Conservation (phyloP, 805 yeast genomes). For the Suhomyces xylopsoci region DNA sequence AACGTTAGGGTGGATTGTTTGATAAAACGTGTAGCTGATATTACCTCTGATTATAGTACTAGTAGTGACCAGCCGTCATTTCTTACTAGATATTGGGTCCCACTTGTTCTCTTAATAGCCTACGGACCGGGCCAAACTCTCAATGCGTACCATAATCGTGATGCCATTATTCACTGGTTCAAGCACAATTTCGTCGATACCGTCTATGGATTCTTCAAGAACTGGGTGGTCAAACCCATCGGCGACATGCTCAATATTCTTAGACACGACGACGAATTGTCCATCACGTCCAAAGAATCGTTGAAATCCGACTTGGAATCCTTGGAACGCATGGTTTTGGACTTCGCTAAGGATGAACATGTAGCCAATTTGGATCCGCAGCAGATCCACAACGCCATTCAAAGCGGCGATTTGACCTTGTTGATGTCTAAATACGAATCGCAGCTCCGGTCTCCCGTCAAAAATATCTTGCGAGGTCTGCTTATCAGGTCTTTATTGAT, state of each 20-base stretch:
- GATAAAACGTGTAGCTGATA: not conserved
- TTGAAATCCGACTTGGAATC: conserved; percentile 75
- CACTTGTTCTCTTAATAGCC: conserved; percentile 40
- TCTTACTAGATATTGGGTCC: conserved; percentile 60
- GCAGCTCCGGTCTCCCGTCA: conserved; percentile 68
- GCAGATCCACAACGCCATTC: conserved; percentile 48
- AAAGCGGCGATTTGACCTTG: conserved; percentile 73
- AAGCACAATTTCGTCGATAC: conserved; percentile 62
- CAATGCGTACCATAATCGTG: conserved; percentile 49
- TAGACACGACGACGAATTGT: conserved; percentile 79
- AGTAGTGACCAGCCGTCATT: conserved; percentile 33
- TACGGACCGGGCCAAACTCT: conserved; percentile 54
- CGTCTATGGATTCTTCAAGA: conserved; percentile 59
- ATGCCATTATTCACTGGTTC: conserved; percentile 54
- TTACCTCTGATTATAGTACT: not conserved
- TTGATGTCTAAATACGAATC: conserved; percentile 78
- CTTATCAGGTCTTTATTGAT: conserved; percentile 75
- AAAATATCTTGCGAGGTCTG: conserved; percentile 62
- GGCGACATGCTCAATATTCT: conserved; percentile 70
- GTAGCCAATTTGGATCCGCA: conserved; percentile 11
- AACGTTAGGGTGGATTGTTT: conserved; percentile 6
- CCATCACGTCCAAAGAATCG: conserved; percentile 77
- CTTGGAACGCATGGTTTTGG: conserved; percentile 83
- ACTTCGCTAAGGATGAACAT: conserved; percentile 47
- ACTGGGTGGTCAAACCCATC: conserved; percentile 83